Conservation (phyloP, 257 asterid genomes). For the Nicotiana tabacum region DNA sequence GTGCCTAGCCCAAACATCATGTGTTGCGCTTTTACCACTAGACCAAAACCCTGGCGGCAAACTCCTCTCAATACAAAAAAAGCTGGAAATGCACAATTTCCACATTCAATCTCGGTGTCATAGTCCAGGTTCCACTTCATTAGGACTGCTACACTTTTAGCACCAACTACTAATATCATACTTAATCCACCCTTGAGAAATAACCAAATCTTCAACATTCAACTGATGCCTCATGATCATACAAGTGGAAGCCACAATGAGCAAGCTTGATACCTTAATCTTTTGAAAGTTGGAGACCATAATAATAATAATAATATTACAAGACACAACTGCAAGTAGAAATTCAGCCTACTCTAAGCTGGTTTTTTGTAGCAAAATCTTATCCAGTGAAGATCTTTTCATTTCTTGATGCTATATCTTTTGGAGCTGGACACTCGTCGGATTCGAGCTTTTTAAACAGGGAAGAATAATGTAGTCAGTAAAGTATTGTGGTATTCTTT, state of each 20-base stretch:
- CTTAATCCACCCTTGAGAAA: background rate
- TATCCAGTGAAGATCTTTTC: background rate
- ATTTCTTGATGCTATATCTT: background rate
- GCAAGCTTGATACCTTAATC: background rate
- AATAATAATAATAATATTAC: background rate
- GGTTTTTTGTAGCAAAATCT: background rate
- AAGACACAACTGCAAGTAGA: background rate
- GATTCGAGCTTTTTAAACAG: background rate
- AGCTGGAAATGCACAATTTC: background rate
- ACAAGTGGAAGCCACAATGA: background rate
- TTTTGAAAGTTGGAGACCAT: background rate
- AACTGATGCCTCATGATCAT: background rate
- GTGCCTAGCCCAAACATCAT: background rate
- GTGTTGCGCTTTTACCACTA: background rate
- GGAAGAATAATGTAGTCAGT: background rate
- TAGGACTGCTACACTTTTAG: background rate
- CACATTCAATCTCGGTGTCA: background rate
- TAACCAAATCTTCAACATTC: background rate
- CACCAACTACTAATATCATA: background rate
- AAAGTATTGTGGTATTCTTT: background rate
- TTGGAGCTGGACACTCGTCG: background rate
- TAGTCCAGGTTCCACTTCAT: background rate
- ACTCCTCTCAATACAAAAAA: background rate
- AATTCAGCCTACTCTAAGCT: background rate
- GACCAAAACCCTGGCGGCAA: background rate